Base-by-base conservation (phyloP, 1,139 yeast species). In the Yamadazyma atmosphaerica region DNA sequence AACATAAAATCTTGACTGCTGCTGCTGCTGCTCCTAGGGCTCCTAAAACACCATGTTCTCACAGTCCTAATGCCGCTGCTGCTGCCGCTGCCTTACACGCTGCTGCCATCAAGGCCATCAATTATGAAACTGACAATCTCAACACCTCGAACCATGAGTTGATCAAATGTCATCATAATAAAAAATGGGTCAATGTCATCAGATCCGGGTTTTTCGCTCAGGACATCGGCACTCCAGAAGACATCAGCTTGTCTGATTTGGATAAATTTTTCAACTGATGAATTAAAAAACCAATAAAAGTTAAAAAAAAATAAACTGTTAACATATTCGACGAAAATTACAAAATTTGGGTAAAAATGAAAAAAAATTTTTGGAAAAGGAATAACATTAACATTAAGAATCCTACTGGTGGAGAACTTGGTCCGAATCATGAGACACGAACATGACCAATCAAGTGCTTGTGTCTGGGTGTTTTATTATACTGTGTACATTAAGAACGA, bases 1-100 rank as follows among this genome's bases (percentile, higher is more conserved):
- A 74, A 53, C 64, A 74, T 35, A 76, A 77, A 50, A 63, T 64
- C 41, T 55, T 83, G 39, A 83, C 89, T n/a, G 87, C 87, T 25
- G 90, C 90, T 14, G 88, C 89, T 12, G 88, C 87, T 23, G 87
- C 90, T 31, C 92, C 90, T 42, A 69, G 90, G 52, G 78, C 84
- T n/a, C 83, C 87, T 14, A 74, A 78, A 46, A 67, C 77, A 25
- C 75, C 82, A 5, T 64, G 78, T 47, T 68, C 76, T 15, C 83
- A 71, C 47, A 68, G 77, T 38, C 81, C 84, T 10, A 70, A 72
- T 48, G 85, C 85, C 6, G 83, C 83, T 18, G 85, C 84, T 13
- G 85, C 86, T 1, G 85, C 83, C 25, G 86, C 88, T 35, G 87
- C 86, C 17, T 67, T 83, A 38, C 85, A 85, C 48, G 86, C 86